Evolutionary conservation across 2,329 filamentous ascomycete genomes (phyloP).

Genomic region (Fusarium fracticaudum): DNA sequence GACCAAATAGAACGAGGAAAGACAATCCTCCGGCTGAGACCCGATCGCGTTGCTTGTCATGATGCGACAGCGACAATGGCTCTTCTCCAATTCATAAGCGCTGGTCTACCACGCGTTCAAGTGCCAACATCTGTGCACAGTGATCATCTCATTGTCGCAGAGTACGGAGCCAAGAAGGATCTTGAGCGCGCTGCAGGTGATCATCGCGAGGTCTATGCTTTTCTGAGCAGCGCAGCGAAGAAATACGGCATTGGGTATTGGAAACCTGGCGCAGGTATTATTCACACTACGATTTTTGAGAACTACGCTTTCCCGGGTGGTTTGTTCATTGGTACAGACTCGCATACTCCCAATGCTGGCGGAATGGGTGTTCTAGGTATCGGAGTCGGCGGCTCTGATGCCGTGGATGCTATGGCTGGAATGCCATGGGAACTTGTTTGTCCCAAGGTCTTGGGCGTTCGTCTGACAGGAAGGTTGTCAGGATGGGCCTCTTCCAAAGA

Average conservation of each 20-base stretch:
- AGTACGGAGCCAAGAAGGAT: constrained; percentile 15
- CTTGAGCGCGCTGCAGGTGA: background rate
- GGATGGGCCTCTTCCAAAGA: constrained; percentile 30
- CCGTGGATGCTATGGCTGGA: constrained; percentile 54
- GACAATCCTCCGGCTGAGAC: constrained; percentile 49
- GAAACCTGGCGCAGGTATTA: constrained; percentile 50
- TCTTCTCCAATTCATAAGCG: constrained; percentile 54
- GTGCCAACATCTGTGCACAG: constrained; percentile 53
- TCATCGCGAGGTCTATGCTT: constrained; percentile 50
- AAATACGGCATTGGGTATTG: constrained; percentile 58
- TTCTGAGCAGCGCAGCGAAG: constrained; percentile 51
- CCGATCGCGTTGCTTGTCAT: constrained; percentile 53
- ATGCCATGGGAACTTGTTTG: constrained; percentile 57
- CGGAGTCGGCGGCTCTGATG: constrained; percentile 57
- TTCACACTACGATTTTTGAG: constrained; percentile 53
- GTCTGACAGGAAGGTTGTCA: constrained; percentile 75
- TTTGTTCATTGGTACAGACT: constrained; percentile 50
- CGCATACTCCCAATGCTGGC: constrained; percentile 50
- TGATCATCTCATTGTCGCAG: constrained; percentile 49
- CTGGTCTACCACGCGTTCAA: constrained; percentile 49
- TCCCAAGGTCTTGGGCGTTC: constrained; percentile 94
- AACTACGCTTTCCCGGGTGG: constrained; percentile 51
- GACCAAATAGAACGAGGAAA: constrained; percentile 49
- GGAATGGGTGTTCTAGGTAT: constrained; percentile 50
- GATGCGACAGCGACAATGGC: constrained; percentile 56